Conservation (phyloP, 495 filamentous ascomycete genomes). For the Acidomyces sp. region DNA sequence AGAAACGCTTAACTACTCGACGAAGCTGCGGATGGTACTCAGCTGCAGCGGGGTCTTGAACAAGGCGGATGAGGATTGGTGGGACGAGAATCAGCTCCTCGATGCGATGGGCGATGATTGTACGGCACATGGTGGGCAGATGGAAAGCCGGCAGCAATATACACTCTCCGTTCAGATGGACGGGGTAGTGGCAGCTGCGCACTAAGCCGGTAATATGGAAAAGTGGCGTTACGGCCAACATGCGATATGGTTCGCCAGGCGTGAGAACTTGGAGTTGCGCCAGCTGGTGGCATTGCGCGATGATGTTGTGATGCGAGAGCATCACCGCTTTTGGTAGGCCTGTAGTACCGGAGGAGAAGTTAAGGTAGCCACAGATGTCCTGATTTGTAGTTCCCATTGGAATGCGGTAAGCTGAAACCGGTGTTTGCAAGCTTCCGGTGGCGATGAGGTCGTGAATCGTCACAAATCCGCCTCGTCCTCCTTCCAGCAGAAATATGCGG, state of each 20-base stretch:
- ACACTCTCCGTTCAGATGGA: conserved; percentile 41
- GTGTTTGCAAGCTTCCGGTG: conserved; percentile 24
- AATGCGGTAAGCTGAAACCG: conserved; percentile 30
- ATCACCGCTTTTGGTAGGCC: conserved; percentile 26
- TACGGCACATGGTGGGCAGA: conserved; percentile 15
- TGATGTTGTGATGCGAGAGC: conserved; percentile 48
- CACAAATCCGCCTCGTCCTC: conserved; percentile 32
- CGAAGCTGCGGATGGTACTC: conserved; percentile 41
- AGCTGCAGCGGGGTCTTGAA: conserved; percentile 46
- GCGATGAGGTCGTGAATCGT: conserved; percentile 37
- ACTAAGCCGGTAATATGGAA: conserved; percentile 44
- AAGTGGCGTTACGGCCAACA: conserved; percentile 43
- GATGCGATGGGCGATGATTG: conserved; percentile 35
- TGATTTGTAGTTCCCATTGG: conserved; percentile 37
- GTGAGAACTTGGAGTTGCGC: conserved; percentile 30
- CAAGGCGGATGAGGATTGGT: conserved; percentile 53
- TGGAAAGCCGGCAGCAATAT: conserved; percentile 25
- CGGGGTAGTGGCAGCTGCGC: conserved; percentile 46
- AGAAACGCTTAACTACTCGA: conserved; percentile 34
- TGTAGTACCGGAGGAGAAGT: conserved; percentile 31
- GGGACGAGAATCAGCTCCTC: conserved; percentile 53
- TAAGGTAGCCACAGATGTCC: conserved; percentile 43
- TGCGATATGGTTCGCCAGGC: conserved; percentile 32
- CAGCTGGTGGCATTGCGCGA: conserved; percentile 48
- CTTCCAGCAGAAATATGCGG: conserved; percentile 43